A percentile compares a stretch with the other conserved stretches of the same genome.
phyloP scores from a whole-genome alignment of 257 asterid species.

The Solanum virginianum region DNA sequence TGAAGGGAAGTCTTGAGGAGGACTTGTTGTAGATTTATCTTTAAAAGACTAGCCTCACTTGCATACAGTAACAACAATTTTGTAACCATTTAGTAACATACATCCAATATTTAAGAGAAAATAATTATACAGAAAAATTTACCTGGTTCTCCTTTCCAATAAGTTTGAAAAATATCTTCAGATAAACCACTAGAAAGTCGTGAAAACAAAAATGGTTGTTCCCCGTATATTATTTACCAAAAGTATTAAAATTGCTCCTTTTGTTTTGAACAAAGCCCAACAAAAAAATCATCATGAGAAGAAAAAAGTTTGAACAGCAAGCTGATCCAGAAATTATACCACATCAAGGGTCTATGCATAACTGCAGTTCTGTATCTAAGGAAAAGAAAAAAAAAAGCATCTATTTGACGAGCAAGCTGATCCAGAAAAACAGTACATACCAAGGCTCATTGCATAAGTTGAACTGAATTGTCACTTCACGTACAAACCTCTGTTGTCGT shows the following conservation, averaged over 20 bases:
- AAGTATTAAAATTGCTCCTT: neutral
- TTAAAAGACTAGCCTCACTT: neutral
- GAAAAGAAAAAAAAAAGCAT: neutral
- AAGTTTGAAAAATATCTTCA: neutral
- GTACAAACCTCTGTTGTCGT: slow-evolving; percentile 86
- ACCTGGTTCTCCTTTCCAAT: neutral
- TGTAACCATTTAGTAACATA: neutral
- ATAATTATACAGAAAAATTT: neutral
- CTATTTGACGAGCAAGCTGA: neutral
- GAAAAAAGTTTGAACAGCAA: neutral
- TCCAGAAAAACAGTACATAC: slow-evolving; percentile 26
- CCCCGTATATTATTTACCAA: neutral
- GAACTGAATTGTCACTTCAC: slow-evolving; percentile 84
- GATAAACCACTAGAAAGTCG: neutral
- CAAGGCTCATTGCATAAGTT: slow-evolving; percentile 97
- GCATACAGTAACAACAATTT: neutral
- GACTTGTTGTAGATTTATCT: neutral
- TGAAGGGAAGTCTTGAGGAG: neutral
- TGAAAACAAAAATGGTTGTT: neutral
- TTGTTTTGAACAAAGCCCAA: neutral
- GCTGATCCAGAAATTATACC: neutral
- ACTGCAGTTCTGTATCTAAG: neutral
- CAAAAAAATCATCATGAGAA: neutral
- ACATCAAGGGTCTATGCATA: neutral
- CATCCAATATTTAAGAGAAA: neutral